phyloP scores from a whole-genome alignment of 768 basidiomycete species.

The Naganishia friedmannii region DNA sequence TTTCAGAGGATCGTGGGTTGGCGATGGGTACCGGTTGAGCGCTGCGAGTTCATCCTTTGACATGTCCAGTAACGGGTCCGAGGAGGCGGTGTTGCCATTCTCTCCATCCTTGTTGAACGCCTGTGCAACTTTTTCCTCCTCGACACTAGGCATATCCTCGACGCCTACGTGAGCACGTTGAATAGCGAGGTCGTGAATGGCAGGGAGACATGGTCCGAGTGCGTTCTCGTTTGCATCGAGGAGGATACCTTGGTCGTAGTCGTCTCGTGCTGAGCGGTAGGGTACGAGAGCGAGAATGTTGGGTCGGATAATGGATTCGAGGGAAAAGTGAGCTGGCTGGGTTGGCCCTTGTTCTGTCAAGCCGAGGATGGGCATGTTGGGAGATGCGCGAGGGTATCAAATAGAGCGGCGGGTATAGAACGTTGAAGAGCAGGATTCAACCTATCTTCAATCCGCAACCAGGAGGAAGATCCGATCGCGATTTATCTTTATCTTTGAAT shows the following conservation, averaged over 20 bases:
- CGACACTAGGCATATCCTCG: constrained; percentile 20
- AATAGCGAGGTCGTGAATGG: constrained; percentile 35
- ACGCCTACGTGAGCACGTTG: constrained; percentile 3
- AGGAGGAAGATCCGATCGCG: background rate
- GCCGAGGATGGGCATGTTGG: constrained; percentile 51
- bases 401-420: background rate
- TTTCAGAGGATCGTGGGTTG: constrained; percentile 78
- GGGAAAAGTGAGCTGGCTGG: constrained; percentile 75
- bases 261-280: constrained; percentile 93
- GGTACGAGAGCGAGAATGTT: constrained; percentile 89
- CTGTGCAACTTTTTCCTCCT: constrained; percentile 22
- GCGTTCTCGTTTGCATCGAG: constrained; percentile 98
- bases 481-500: background rate
- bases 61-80: constrained; percentile 33
- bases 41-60: constrained; percentile 29
- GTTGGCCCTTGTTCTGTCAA: constrained; percentile 47
- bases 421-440: too few species aligned
- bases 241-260: constrained; percentile 85
- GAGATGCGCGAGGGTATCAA: background rate
- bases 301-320: constrained; percentile 79
- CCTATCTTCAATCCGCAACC: too few species aligned
- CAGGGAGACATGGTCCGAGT: constrained; percentile 74
- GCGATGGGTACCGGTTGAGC: constrained; percentile 90
- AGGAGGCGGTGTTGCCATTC: background rate
- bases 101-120: background rate